Evolutionary conservation across 2,329 filamentous ascomycete genomes (phyloP), one percentile per base, ranked within the genome.

Genomic region (Chaetomium strumarium): DNA sequence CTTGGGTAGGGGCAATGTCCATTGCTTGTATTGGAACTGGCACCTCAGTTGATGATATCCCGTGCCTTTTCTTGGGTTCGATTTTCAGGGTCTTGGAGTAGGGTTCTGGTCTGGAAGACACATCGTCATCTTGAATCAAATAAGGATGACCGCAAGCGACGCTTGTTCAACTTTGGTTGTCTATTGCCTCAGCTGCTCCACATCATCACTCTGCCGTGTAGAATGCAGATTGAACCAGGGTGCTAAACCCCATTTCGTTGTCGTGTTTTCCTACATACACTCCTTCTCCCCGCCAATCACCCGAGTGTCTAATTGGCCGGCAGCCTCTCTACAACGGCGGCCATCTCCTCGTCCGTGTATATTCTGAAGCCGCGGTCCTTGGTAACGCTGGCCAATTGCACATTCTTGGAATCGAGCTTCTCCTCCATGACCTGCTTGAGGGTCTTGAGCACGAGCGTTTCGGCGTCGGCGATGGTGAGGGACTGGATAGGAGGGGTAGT

Each of bases 341-440:
- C 88, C 93, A 99, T 99, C 77, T 97, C 92, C 67, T 92, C 90
- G 65, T 99, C 93, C 53, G 85, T 87, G 78, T 99, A 99, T 83
- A 99, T 96, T 75, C 90, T 86, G 80, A 99, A 99, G 52, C 93
- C 93, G 74, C 88, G 92, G 62, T 96, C 92, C 79, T 91, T 95
- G 58, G 93, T 99, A 53, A 99, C 93, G 68, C 92, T 97, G 49
- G 93, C 93, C 63, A 99, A 74, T 77, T 99, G 93, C 60, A 99
- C 93, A 68, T 99, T 99, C 83, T 99, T 99, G 59, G 90, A 82
- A 70, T 99, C 93, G 56, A 99, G 80, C 78, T 99, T 99, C 83
- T 99, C 93, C 75, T 99, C 93, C 93, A 99, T 99, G 63, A 99
- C 93, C 75, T 99, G 93, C 81, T 97, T 99, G 70, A 99, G 73